A percentile compares a stretch with the other conserved stretches of the same genome.
These are phyloP conservation scores for Bruguiera gymnorhiza DNA, from an alignment of 345 rosid species.

Conservation along the genomic window DNA sequence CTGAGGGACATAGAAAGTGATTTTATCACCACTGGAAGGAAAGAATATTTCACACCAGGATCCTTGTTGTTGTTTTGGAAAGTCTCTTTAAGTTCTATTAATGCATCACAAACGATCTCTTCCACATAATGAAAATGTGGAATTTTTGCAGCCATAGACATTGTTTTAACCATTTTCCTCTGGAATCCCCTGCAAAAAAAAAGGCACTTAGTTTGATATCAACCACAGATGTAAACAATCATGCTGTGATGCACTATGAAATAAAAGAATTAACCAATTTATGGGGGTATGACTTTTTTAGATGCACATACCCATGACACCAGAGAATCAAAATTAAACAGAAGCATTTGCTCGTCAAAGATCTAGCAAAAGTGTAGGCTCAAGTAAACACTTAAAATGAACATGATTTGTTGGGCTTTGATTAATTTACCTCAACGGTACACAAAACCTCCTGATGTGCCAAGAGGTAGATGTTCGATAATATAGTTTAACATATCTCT, in stretches of 20 bases:
- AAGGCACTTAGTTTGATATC: neutral
- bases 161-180: constrained; percentile 88
- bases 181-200: constrained; percentile 66
- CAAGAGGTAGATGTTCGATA: neutral
- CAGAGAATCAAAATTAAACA: no score
- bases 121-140: constrained; percentile 96
- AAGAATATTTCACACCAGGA: constrained; percentile 65
- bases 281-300: neutral
- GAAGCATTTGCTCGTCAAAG: no score
- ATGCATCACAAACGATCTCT: constrained; percentile 80
- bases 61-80: constrained; percentile 68
- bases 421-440: neutral
- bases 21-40: constrained; percentile 80
- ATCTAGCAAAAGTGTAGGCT: no score
- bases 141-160: constrained; percentile 85
- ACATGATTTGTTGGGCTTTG: no score
- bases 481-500: neutral
- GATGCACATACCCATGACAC: no score
- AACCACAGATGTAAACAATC: neutral
- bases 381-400: no score
- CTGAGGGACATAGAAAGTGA: constrained; percentile 78
- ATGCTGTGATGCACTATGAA: neutral
- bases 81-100: constrained; percentile 64
- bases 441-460: neutral
- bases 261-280: neutral